A percentile compares a stretch with the other conserved stretches of the same genome.
These are phyloP conservation scores for Ustilago xerochloae DNA, from an alignment of 1,284 basidiomycete species.

Conservation along the genomic window DNA sequence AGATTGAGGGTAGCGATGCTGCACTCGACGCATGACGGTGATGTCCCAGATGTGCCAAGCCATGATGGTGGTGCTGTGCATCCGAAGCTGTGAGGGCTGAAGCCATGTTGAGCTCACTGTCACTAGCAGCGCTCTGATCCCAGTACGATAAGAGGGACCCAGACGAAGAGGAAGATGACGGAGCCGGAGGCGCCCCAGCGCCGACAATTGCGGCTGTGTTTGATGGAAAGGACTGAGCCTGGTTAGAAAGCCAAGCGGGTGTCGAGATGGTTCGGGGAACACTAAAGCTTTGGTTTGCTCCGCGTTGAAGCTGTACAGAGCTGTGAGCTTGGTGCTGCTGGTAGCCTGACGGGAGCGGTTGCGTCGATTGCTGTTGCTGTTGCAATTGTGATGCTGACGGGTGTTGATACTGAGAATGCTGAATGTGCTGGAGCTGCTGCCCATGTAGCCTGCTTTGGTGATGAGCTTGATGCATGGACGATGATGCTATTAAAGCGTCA, in stretches of 20 bases:
- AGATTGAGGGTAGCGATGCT: slow-evolving; percentile 16
- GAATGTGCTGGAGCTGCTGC: slow-evolving; percentile 3
- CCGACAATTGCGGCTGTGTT: slow-evolving; percentile 4
- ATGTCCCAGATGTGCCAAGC: slow-evolving; percentile 18
- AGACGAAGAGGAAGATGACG: slow-evolving; percentile 24
- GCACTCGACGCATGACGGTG: slow-evolving; percentile 26
- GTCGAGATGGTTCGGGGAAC: slow-evolving; percentile 23
- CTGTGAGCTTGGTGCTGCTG: slow-evolving; percentile 6
- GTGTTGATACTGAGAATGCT: background rate
- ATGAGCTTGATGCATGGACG: slow-evolving; percentile 18
- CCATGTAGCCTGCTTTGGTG: slow-evolving; percentile 6
- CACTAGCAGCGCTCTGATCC: slow-evolving; percentile 25
- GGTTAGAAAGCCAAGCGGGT: slow-evolving; percentile 19
- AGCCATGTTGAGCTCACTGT: slow-evolving; percentile 22
- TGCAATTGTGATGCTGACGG: background rate
- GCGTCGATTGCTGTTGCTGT: background rate
- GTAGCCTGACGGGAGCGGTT: background rate
- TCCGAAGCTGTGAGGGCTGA: slow-evolving; percentile 15
- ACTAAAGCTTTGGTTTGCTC: slow-evolving; percentile 8
- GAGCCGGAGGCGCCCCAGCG: background rate
- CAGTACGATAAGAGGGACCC: slow-evolving; percentile 32
- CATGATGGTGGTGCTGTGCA: slow-evolving; percentile 11
- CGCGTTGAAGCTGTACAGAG: background rate
- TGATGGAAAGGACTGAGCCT: slow-evolving; percentile 3
- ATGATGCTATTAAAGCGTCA: background rate